Base-by-base conservation (phyloP, 2,329 filamentous ascomycete genomes). In the Pseudogymnoascus sp. region DNA sequence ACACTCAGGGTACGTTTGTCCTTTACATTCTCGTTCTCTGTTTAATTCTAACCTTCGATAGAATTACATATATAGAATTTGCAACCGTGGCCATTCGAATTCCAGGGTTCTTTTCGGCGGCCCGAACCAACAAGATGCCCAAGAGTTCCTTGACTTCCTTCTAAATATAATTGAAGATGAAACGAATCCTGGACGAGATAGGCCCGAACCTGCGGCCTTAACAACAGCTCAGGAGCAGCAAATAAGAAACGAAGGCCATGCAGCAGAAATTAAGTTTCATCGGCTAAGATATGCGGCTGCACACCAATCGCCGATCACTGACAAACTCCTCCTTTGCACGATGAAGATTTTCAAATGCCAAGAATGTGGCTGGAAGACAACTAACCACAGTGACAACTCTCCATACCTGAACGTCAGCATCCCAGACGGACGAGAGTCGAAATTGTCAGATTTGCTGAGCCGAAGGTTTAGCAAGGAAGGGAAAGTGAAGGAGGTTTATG, bases 71-170 rank as follows among this genome's bases (percentile, higher is more conserved):
- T 76, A 82, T 64, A 82, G 85, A 62, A 86, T 91, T 65, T 88
- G 88, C 68, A 83, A 83, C 4, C 80, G 84, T 16, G 45, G 45
- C 8, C 45, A 55, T 55, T 55, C 45, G 45, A 55, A 55, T 31
- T 55, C 76, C 87, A 66, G 63, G 63, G 80, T 83, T 5, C 81
- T 84, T 67, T 95, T 92, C 78, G 90, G 88, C 12, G 88, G 90
- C 41, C 80, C 81, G 23, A 79, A 85, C 59, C 93, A 97, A 72
- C 95, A 97, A 75, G 95, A 99, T 71, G 89, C 92, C 1, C 89
- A 93, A 67, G 95, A 97, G 70, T 96, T 96, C 68, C 87, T 93
- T 67, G 86, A 87, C 52, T 96, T 96, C 71, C 75, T 97, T 25
- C 81, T 96, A 38, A 87, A 90, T 61, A 87, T 89, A 67, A 80